These are phyloP conservation scores for Xylaria sp. DNA, from an alignment of 2,329 filamentous ascomycete species.

Conservation along the genomic window DNA sequence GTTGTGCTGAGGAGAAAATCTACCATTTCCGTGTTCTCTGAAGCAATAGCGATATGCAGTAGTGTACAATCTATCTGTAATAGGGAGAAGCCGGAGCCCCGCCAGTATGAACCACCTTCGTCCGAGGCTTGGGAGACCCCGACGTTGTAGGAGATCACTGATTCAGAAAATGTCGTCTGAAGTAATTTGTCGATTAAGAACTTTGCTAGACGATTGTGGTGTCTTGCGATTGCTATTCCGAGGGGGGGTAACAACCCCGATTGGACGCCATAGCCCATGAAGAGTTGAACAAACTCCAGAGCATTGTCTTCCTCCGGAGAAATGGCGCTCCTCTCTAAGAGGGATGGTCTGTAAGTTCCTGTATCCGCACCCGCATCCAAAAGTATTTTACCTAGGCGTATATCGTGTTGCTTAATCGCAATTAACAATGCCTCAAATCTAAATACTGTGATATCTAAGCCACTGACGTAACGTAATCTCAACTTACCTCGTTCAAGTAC, in stretches of 20 bases:
- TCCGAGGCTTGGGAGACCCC: no score
- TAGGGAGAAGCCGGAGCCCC: no score
- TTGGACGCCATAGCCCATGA: not conserved
- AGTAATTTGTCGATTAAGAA: constrained; percentile 1
- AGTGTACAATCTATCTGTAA: constrained; percentile 5
- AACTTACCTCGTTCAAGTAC: constrained; percentile 4
- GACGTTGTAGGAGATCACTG: not conserved
- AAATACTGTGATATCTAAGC: no score
- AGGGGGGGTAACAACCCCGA: not conserved
- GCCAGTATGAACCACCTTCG: not conserved
- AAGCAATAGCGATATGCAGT: constrained; percentile 24
- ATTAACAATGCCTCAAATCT: no score
- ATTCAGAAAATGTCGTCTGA: not conserved
- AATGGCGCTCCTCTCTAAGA: not conserved
- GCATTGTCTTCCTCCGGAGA: not conserved
- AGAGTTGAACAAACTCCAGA: not conserved
- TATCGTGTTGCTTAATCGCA: not conserved
- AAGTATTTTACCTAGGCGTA: not conserved
- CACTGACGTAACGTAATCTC: no score
- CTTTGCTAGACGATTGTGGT: not conserved
- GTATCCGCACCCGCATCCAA: not conserved
- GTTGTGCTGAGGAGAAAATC: not conserved
- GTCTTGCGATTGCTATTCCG: constrained; percentile 6
- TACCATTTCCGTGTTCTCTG: constrained; percentile 11
- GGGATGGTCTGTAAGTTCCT: not conserved